phyloP scores from a whole-genome alignment of 2,329 filamentous ascomycete genomes.

The Pestalotiopsis sp. region DNA sequence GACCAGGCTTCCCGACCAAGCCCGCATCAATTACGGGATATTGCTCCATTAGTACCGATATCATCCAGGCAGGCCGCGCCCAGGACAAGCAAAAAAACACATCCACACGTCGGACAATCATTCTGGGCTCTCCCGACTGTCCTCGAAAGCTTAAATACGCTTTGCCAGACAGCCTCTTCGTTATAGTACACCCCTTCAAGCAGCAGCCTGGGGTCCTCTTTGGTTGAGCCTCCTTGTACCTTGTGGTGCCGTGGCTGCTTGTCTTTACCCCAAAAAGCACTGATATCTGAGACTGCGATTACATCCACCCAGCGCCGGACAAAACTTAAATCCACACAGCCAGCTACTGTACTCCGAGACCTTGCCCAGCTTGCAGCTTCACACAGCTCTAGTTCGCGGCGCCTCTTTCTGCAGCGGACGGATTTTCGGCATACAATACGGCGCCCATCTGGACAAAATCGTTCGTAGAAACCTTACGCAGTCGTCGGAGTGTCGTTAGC shows the following conservation, averaged over 20 bases:
- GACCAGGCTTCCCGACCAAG: conserved; percentile 11
- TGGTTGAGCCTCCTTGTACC: conserved; percentile 7
- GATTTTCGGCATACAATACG: conserved; percentile 3
- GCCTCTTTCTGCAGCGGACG: conserved; percentile 5
- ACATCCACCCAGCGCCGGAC: conserved; percentile 5
- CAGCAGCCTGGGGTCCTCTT: neutral
- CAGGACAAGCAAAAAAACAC: neutral
- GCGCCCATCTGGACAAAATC: conserved; percentile 3
- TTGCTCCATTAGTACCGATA: conserved; percentile 2
- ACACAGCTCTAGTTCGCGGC: neutral
- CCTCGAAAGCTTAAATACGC: conserved; percentile 9
- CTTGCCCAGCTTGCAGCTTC: neutral
- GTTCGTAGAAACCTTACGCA: conserved; percentile 1
- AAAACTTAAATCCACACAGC: conserved; percentile 7
- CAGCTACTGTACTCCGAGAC: conserved; percentile 8
- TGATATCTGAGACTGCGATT: conserved; percentile 5
- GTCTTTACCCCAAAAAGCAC: conserved; percentile 5
- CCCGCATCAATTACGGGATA: conserved; percentile 12
- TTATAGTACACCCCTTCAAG: conserved; percentile 2
- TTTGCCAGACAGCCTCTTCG: neutral
- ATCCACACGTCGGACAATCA: neutral
- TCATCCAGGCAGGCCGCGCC: neutral
- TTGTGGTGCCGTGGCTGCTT: conserved; percentile 5
- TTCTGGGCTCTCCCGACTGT: conserved; percentile 4
- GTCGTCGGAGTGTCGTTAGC: neutral